Percentiles rank a stretch among this genome's conserved stretches.
Evolutionary conservation across 768 basidiomycete genomes (phyloP).

Genomic region (Lactarius indigo): DNA sequence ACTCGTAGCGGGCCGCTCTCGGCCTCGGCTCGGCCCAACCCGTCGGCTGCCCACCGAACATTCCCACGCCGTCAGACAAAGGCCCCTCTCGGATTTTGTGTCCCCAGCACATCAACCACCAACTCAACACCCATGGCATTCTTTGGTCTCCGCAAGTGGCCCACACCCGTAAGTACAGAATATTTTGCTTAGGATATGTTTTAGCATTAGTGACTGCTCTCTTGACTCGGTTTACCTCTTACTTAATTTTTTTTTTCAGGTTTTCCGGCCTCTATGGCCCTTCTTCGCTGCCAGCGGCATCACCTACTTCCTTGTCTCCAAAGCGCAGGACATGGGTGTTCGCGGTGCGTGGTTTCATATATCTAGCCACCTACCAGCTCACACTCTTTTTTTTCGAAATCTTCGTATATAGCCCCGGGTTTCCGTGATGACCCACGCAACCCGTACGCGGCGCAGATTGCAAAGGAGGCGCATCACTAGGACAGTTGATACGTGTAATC

Average conservation of each 20-base stretch:
- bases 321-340: slow-evolving; percentile 65
- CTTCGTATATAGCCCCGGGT: slow-evolving; percentile 46
- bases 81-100: neutral
- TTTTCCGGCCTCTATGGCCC: slow-evolving; percentile 74
- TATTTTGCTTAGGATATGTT: neutral
- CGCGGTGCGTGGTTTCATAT: slow-evolving; percentile 52
- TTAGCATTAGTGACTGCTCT: neutral
- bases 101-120: neutral
- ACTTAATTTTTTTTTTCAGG: slow-evolving; percentile 37
- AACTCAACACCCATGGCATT: slow-evolving; percentile 50
- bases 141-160: slow-evolving; percentile 79
- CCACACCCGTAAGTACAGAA: slow-evolving; percentile 58
- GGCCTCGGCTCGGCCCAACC: neutral
- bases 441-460: slow-evolving; percentile 76
- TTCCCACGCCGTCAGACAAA: slow-evolving; percentile 12
- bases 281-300: slow-evolving; percentile 66
- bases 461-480: slow-evolving; percentile 51
- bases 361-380: neutral
- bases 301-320: slow-evolving; percentile 63
- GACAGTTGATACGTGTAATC: slow-evolving; percentile 7
- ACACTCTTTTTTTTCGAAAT: neutral
- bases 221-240: neutral
- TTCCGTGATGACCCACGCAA: slow-evolving; percentile 77
- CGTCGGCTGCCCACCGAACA: neutral
- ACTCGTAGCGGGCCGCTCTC: slow-evolving; percentile 2